Evolutionary conservation across 176 grass and related monocot species (phyloP).

Genomic region (Aegilops longissima): DNA sequence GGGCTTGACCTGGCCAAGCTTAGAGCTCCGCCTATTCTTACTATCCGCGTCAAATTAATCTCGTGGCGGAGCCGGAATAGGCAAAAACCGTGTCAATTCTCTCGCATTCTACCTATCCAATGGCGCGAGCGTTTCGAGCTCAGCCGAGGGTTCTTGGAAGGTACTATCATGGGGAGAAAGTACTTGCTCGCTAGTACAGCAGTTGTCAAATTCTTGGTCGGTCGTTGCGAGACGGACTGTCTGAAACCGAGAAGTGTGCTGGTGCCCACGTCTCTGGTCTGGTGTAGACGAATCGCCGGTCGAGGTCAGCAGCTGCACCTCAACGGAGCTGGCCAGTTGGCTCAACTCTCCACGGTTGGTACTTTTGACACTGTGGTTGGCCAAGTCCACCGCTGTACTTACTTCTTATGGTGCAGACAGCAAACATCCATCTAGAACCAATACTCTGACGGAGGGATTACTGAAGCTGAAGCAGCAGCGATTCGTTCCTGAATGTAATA

Average conservation of each 20-base stretch:
- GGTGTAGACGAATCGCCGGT: too few relatives aligned
- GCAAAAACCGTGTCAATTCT: not conserved
- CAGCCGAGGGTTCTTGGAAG: not conserved
- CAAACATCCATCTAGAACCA: not conserved
- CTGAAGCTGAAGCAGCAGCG: not conserved
- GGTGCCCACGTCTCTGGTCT: too few relatives aligned
- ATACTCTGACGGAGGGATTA: too few relatives aligned
- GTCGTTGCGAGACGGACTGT: too few relatives aligned
- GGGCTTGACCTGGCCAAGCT: not conserved
- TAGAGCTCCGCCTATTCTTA: not conserved
- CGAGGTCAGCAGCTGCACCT: too few relatives aligned
- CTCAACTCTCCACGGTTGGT: not conserved
- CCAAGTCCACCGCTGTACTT: not conserved
- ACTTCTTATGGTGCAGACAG: not conserved
- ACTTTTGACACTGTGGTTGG: not conserved
- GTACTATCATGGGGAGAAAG: too few relatives aligned
- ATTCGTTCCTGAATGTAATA: not conserved
- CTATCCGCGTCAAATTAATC: not conserved
- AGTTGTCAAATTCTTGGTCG: too few relatives aligned
- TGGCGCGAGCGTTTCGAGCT: not conserved
- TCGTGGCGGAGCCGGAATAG: not conserved
- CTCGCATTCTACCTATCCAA: too few relatives aligned
- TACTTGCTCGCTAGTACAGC: too few relatives aligned
- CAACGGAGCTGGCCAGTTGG: not conserved
- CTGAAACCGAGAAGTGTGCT: too few relatives aligned